phyloP scores from a whole-genome alignment of 805 yeast species.

The Candida coquimbonensis region DNA sequence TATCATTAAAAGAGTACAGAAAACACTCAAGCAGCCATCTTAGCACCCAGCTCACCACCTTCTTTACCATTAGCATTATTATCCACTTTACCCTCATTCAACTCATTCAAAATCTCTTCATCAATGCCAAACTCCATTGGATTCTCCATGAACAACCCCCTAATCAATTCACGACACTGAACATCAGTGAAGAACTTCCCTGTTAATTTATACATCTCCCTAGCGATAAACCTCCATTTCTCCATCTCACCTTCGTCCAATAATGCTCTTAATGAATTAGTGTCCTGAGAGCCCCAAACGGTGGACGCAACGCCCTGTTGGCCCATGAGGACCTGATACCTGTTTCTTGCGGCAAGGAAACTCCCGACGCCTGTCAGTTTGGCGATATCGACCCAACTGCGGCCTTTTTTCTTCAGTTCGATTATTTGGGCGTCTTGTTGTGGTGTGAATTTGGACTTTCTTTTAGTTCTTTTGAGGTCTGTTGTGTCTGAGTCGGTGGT shows the following conservation, averaged over 20 bases:
- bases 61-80: neutral
- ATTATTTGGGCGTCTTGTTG: constrained; percentile 65
- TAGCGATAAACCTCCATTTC: constrained; percentile 60
- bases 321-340: constrained; percentile 76
- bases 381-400: constrained; percentile 70
- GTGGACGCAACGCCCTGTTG: constrained; percentile 73
- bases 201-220: constrained; percentile 46
- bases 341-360: constrained; percentile 65
- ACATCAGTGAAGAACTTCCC: constrained; percentile 44
- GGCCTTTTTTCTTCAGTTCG: constrained; percentile 52
- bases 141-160: constrained; percentile 44
- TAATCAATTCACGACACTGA: constrained; percentile 49
- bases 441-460: constrained; percentile 62
- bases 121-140: constrained; percentile 54
- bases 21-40: neutral
- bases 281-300: constrained; percentile 55
- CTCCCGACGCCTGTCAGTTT: constrained; percentile 55
- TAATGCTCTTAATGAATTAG: constrained; percentile 39
- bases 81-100: neutral
- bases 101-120: constrained; percentile 36
- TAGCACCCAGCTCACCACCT: neutral
- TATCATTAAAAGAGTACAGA: too few relatives aligned
- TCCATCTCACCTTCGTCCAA: constrained; percentile 66
- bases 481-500: constrained; percentile 7
- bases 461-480: constrained; percentile 43